Base-by-base conservation (phyloP, 2,329 filamentous ascomycete species). In the Cladosporium colombiae region DNA sequence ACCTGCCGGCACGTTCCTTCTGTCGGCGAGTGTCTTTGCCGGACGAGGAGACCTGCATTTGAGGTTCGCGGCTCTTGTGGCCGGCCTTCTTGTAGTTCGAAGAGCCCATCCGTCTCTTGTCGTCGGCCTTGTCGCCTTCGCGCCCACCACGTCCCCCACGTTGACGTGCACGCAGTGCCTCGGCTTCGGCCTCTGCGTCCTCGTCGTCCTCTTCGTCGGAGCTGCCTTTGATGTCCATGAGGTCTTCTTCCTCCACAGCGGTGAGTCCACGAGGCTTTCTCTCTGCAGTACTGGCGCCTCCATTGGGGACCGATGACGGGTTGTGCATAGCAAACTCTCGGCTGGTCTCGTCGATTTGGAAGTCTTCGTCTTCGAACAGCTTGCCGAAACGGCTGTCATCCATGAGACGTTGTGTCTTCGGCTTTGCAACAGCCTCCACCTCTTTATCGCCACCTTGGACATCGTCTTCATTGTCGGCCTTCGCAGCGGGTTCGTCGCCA, bases 341-440 rank as follows among this genome's bases (percentile, higher is more conserved):
- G 69, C 90, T 96, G 46, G 82, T 89, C 80, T 99, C 95, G 77
- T 99, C 94, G 66, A 99, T 91, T 72, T 87, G 87, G 78, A 97
- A 98, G 65, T 96, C 93, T 73, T 93, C 90, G 77, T 98, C 92
- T 75, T 97, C 89, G 81, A 98, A 99, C 68, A 99, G 81, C 71
- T 89, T 88, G 71, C 86, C 86, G 85, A 99, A 98, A 82, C 95
- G 93, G 60, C 88, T 85, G 77, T 99, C 95, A 66, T 87, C 87
- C 63, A 99, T 86, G 40, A 96, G 80, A 66, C 88, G 72, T 53
- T 68, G 71, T n/a, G 65, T 55, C 14, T 68, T 66, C 60, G 74
- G 72, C 55, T 67, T 66, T 13, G 62, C 65, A 11, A 82, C 55
- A 75, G 75, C 63, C 67, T 72, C 66, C 21, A 50, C 70, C n/a